phyloP scores from a whole-genome alignment of 2,329 filamentous ascomycete species.

The Aureobasidium melanogenum region DNA sequence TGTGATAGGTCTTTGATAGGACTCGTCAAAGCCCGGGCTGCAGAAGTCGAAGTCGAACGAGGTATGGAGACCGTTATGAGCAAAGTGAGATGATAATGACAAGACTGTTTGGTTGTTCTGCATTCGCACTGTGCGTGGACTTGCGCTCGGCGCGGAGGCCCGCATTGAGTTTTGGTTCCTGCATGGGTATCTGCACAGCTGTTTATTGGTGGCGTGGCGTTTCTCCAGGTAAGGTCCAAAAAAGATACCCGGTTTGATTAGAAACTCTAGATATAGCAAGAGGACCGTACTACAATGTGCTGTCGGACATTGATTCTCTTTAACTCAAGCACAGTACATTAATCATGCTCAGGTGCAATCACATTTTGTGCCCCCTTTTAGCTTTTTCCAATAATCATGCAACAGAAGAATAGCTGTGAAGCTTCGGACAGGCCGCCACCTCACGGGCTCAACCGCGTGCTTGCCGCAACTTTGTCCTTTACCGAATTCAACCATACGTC shows the following conservation, averaged over 20 bases:
- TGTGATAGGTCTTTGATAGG: constrained; percentile 88
- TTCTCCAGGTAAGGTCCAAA: not conserved
- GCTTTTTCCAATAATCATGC: not conserved
- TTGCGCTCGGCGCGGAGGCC: not conserved
- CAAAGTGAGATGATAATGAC: constrained; percentile 59
- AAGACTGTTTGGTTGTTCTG: not conserved
- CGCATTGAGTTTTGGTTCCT: constrained; percentile 9
- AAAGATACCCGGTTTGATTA: constrained; percentile 10
- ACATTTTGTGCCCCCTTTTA: not conserved
- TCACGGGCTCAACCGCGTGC: constrained; percentile 6
- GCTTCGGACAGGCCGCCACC: not conserved
- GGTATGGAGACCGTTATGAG: constrained; percentile 91
- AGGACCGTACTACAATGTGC: not conserved
- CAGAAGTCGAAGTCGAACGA: constrained; percentile 70
- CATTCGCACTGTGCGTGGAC: not conserved
- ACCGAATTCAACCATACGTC: not conserved
- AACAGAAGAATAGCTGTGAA: not conserved
- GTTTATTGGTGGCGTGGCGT: constrained; percentile 4
- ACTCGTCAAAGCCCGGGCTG: constrained; percentile 78
- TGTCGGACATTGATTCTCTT: not conserved
- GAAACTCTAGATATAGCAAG: not conserved
- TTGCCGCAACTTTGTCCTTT: constrained; percentile 3
- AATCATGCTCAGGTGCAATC: not conserved
- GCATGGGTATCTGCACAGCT: constrained; percentile 5
- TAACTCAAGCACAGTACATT: constrained; percentile 1